phyloP scores from a whole-genome alignment of 1,139 yeast species.

The Sugiyamaella grinbergsii region DNA sequence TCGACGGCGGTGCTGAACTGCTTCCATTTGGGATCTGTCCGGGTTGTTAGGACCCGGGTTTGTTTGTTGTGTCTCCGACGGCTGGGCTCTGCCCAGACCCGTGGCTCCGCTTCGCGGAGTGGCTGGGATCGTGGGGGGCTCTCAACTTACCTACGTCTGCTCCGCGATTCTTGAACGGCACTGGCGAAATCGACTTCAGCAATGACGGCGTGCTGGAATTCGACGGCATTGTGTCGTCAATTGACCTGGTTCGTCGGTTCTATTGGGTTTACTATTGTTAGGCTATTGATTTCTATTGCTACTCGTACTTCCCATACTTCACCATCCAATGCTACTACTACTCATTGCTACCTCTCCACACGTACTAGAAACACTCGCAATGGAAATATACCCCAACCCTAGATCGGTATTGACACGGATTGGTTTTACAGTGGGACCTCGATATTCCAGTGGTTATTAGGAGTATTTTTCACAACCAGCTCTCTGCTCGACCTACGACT shows the following conservation, averaged over 20 bases:
- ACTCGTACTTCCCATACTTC: not conserved
- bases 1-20: constrained; percentile 68
- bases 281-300: not conserved
- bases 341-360: too few species aligned
- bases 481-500: too few species aligned
- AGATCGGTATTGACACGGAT: too few species aligned
- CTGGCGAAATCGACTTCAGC: constrained; percentile 26
- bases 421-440: too few species aligned
- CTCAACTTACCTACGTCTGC: constrained; percentile 21
- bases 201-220: constrained; percentile 24
- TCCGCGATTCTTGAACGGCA: constrained; percentile 20
- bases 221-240: constrained; percentile 15
- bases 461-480: too few species aligned
- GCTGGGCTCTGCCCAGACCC: too few species aligned
- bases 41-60: not conserved
- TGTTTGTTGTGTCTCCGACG: too few species aligned
- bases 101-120: not conserved
- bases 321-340: too few species aligned
- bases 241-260: not conserved
- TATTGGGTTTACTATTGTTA: not conserved
- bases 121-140: not conserved
- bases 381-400: too few species aligned
- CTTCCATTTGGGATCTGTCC: constrained; percentile 59
- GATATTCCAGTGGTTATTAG: too few species aligned
- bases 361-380: too few species aligned